Base-by-base conservation (phyloP, 805 yeast genomes). In the Isabelozyma gotoi region DNA sequence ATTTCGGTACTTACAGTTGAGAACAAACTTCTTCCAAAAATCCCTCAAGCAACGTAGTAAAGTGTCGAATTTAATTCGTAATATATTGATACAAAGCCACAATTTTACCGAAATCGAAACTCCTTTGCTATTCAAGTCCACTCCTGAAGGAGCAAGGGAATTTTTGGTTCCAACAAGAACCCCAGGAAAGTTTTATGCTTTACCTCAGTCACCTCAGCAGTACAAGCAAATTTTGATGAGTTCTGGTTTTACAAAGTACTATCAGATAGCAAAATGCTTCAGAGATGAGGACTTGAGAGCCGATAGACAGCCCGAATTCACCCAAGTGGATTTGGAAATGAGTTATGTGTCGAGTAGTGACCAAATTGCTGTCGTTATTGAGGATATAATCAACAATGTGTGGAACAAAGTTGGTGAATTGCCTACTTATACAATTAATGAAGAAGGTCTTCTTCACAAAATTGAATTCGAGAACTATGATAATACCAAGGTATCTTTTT, bases 141-240 rank as follows among this genome's bases (percentile, higher is more conserved):
- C 99, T 0, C 99, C 99, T 0, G 99, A 94, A 63, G 99, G 99
- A 12, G 99, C 99, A 1, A 74, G 96, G 32, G 99, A 94, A 64
- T 94, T 92, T 60, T 65, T 94, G 38, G 97, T 94, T 0, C 99
- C 99, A 1, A 88, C 97, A 0, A 75, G 98, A 50, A 67, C 76
- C 12, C 59, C 67, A 1, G 66, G 71, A 19, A 57, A 64, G 15
- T 85, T 87, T 62, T 94, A 92, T 61, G 97, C 99, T 0, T 71
- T 94, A 20, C 97, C 98, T 0, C 99, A 94, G 62, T 88, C 97
- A 12, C 99, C 99, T 0, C 99, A 94, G 60, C 99, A 94, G 60
- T 94, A 92, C 60, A 94, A 94, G 59, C 99, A 94, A 64, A 71
- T 94, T 33, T 69, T 94, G 27, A 94, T 94, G 90, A 96, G 97